Evolutionary conservation across 2,329 filamentous ascomycete genomes (phyloP).

Genomic region (Karstenula rhodostoma): DNA sequence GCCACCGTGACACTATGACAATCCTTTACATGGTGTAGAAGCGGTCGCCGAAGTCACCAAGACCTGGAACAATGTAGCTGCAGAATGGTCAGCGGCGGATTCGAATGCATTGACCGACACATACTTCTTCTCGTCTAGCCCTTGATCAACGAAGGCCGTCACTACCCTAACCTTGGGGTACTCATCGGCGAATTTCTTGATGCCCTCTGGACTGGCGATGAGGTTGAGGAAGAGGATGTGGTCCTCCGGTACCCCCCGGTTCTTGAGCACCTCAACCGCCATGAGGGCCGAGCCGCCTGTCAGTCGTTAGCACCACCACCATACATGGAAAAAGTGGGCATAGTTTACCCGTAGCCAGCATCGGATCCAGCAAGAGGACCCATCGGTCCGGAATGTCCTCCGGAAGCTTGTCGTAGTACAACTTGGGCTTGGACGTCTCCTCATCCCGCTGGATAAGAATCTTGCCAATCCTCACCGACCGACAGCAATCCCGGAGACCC

Average conservation of each 20-base stretch:
- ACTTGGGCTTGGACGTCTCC: constrained; percentile 87
- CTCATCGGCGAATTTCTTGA: constrained; percentile 85
- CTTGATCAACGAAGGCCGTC: constrained; percentile 94
- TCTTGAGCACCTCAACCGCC: constrained; percentile 92
- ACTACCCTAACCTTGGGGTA: constrained; percentile 92
- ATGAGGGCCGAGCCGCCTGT: constrained; percentile 93
- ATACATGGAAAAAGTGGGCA: not conserved
- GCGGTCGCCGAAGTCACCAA: constrained; percentile 94
- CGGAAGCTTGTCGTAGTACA: constrained; percentile 98
- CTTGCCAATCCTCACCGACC: constrained; percentile 97
- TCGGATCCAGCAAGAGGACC: constrained; percentile 95
- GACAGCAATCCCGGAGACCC: constrained; percentile 92
- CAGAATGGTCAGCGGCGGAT: constrained; percentile 18
- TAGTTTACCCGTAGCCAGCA: constrained; percentile 89
- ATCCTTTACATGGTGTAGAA: constrained; percentile 82
- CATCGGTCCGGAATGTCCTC: constrained; percentile 91
- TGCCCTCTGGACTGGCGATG: constrained; percentile 94
- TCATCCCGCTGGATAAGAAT: constrained; percentile 98
- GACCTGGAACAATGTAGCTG: constrained; percentile 93
- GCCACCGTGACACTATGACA: constrained; percentile 4
- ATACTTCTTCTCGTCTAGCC: constrained; percentile 97
- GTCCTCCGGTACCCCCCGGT: constrained; percentile 90
- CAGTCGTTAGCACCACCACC: constrained; percentile 16
- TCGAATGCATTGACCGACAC: constrained; percentile 41
- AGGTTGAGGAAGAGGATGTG: constrained; percentile 95